phyloP scores from a whole-genome alignment of 2,329 filamentous ascomycete species.

The Zarea fungicola region DNA sequence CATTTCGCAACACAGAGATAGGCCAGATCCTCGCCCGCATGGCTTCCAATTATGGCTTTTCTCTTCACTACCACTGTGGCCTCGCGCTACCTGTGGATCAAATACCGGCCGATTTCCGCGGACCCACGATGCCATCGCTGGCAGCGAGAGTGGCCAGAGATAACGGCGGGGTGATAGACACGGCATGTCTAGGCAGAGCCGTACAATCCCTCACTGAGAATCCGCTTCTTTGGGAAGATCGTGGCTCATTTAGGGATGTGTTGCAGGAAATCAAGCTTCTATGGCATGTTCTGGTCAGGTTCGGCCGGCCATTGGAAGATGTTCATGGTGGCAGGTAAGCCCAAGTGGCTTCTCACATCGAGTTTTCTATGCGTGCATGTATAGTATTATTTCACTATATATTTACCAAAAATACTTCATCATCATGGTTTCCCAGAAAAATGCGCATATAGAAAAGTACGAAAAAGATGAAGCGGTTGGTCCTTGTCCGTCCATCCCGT shows the following conservation, averaged over 20 bases:
- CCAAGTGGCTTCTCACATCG: too few species aligned
- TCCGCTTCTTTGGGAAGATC: constrained; percentile 3
- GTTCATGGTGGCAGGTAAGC: neutral
- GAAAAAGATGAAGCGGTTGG: too few species aligned
- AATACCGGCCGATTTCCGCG: constrained; percentile 17
- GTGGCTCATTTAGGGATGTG: constrained; percentile 9
- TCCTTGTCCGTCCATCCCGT: too few species aligned
- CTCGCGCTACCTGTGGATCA: constrained; percentile 7
- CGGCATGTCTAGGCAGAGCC: neutral
- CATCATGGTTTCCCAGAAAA: too few species aligned
- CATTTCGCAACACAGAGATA: constrained; percentile 13
- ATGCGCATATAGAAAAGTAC: too few species aligned
- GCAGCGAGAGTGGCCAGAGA: constrained; percentile 11
- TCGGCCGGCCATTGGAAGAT: neutral
- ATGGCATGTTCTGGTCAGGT: constrained; percentile 17
- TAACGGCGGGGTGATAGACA: constrained; percentile 6
- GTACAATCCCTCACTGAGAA: neutral
- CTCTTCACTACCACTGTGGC: constrained; percentile 13
- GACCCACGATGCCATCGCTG: constrained; percentile 17
- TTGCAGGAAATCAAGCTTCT: constrained; percentile 15
- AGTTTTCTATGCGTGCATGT: too few species aligned
- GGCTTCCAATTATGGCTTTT: constrained; percentile 15
- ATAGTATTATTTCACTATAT: too few species aligned
- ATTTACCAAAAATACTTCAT: too few species aligned
- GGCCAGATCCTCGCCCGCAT: constrained; percentile 12